Evolutionary conservation across 352 stramenopile genomes (phyloP).

Genomic region (Phytopythium litorale): DNA sequence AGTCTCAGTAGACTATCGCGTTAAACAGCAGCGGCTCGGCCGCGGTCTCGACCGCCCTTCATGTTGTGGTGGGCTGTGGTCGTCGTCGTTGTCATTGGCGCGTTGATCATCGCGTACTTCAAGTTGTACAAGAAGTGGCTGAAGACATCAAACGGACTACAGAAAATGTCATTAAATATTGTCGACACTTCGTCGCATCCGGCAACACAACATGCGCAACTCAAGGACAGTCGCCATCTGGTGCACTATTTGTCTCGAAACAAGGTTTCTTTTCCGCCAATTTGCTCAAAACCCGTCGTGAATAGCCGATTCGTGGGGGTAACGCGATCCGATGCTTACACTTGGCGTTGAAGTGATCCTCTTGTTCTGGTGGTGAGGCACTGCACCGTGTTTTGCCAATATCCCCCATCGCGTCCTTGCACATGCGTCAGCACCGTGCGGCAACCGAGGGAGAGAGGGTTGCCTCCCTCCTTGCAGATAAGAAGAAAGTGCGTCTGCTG

Average conservation of each 20-base stretch:
- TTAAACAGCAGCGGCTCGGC: no score
- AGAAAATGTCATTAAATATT: neutral
- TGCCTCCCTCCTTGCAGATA: neutral
- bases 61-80: slow-evolving; percentile 80
- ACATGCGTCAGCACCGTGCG: neutral
- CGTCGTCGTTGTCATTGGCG: slow-evolving; percentile 34
- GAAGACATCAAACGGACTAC: slow-evolving; percentile 14
- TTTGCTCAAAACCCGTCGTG: neutral
- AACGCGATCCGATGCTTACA: slow-evolving; percentile 9
- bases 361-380: slow-evolving; percentile 2
- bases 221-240: neutral
- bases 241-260: neutral
- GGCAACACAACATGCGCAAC: neutral
- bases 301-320: neutral
- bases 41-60: no score
- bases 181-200: neutral
- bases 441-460: neutral
- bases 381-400: slow-evolving; percentile 11
- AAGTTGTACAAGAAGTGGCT: slow-evolving; percentile 78
- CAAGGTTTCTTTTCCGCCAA: neutral
- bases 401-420: neutral
- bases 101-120: slow-evolving; percentile 49
- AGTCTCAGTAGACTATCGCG: no score
- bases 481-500: neutral
- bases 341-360: slow-evolving; percentile 1